Base-by-base conservation (phyloP, 805 yeast species). In the Hanseniaspora thailandica region DNA sequence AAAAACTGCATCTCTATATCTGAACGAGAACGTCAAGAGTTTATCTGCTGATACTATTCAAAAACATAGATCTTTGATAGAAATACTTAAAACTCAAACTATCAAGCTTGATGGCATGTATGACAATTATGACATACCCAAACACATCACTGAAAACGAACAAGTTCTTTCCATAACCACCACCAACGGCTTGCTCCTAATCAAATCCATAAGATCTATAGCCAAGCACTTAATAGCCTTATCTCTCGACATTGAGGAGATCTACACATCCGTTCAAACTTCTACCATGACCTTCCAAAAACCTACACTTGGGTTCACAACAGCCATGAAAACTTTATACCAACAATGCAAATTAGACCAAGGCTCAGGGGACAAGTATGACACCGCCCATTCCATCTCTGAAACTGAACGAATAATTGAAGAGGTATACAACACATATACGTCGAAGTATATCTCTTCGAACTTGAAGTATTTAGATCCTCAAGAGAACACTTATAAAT, bases 381-480 rank as follows among this genome's bases (percentile, higher is more conserved):
- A 70, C 39, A 75, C 72, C 56, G 66, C 65, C 49, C 75, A 72
- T 51, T 65, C 74, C 1, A 71, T 71, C 53, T 45, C 62, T 15
- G 77, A 72, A 47, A 76, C 75, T 6, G 74, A 71, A 53, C 75
- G 71, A 48, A 69, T 74, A 1, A 73, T 75, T 57, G 72, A 69
- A 45, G 64, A 70, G 52, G 66, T 73, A 4, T 71, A 73, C 58
- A 71, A 72, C 54, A 57, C 70, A 22, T 72, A 73, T 56, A 73
- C 77, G 0, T 73, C 78, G 1, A 66, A 69, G 50, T 67, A 65
- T 47, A 55, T 65, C 52, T 51, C 56, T 3, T 55, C 53, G 15
- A 43, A 38, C 12, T 33, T 38, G 10, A 25, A 28, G 12, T 15
- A 39, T 35, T 6, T 33, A 8, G 17, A 33, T 30, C n/a, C n/a